Evolutionary conservation across 2,329 filamentous ascomycete species (phyloP).

Genomic region (Dryadomyces quercivorus): DNA sequence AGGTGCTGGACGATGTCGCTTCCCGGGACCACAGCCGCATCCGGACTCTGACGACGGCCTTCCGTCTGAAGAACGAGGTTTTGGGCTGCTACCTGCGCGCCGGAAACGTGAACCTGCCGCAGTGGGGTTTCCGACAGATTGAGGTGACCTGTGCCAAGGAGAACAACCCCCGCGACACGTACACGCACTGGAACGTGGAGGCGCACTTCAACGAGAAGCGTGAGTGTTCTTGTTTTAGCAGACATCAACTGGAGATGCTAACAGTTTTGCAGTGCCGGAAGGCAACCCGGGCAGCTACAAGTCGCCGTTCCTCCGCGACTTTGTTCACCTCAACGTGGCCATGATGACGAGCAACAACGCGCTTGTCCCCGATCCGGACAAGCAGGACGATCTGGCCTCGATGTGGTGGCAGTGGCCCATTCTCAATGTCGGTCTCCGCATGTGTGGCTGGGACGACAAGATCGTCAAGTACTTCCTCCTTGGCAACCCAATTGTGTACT

Average conservation of each 20-base stretch:
- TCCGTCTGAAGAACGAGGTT: constrained; percentile 71
- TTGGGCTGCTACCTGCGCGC: constrained; percentile 90
- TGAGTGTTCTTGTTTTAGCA: constrained; percentile 36
- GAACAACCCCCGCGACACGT: constrained; percentile 84
- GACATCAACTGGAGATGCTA: no score
- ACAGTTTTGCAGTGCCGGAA: constrained; percentile 54
- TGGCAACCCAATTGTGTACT: constrained; percentile 92
- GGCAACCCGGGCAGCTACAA: constrained; percentile 86
- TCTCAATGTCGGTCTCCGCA: constrained; percentile 85
- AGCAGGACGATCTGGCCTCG: constrained; percentile 95
- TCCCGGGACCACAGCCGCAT: constrained; percentile 75
- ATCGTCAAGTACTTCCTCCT: constrained; percentile 98
- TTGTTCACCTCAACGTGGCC: constrained; percentile 93
- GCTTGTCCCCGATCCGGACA: constrained; percentile 91
- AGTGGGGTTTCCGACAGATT: constrained; percentile 99
- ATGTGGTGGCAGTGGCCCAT: constrained; percentile 98
- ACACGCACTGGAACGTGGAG: constrained; percentile 99
- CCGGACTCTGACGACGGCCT: constrained; percentile 84
- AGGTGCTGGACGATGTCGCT: constrained; percentile 81
- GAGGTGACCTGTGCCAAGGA: constrained; percentile 91
- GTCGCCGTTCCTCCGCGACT: constrained; percentile 95
- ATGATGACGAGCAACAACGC: constrained; percentile 99
- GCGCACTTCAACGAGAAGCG: constrained; percentile 86
- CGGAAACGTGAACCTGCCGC: constrained; percentile 88
- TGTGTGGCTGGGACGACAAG: constrained; percentile 96